phyloP scores from a whole-genome alignment of 257 asterid genomes.

The Verbascum thapsus region DNA sequence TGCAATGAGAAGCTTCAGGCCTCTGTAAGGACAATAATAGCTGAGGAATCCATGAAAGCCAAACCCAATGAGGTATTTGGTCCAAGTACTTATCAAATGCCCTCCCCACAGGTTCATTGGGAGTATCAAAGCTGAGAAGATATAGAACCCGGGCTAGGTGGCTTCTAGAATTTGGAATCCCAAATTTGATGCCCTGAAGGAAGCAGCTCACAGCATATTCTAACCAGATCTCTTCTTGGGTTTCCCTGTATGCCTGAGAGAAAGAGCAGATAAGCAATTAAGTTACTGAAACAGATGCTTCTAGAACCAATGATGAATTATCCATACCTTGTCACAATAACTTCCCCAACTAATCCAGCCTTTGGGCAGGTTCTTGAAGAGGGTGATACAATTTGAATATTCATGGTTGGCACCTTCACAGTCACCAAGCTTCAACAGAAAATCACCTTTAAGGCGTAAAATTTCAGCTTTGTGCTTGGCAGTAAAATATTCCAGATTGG shows the following conservation, averaged over 20 bases:
- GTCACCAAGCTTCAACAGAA: slow-evolving; percentile 86
- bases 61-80: slow-evolving; percentile 94
- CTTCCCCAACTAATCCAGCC: slow-evolving; percentile 99
- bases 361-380: slow-evolving; percentile 93
- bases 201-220: slow-evolving; percentile 99
- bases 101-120: slow-evolving; percentile 91
- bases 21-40: slow-evolving; percentile 88
- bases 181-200: slow-evolving; percentile 94
- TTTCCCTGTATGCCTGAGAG: slow-evolving; percentile 83
- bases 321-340: slow-evolving; percentile 91
- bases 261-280: slow-evolving; percentile 28
- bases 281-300: slow-evolving; percentile 4
- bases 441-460: slow-evolving; percentile 93
- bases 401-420: slow-evolving; percentile 97
- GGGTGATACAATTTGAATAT: slow-evolving; percentile 85
- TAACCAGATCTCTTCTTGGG: slow-evolving; percentile 93
- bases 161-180: slow-evolving; percentile 92
- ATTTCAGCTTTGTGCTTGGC: slow-evolving; percentile 96
- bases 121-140: slow-evolving; percentile 96
- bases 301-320: slow-evolving; percentile 24
- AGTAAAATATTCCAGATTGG: slow-evolving; percentile 94
- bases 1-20: slow-evolving; percentile 95
- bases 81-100: slow-evolving; percentile 94
- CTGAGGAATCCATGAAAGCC: slow-evolving; percentile 99
- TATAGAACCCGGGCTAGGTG: slow-evolving; percentile 95